A percentile compares a stretch with the other conserved stretches of the same genome.
phyloP scores from a whole-genome alignment of 192 early-diverging fungal species.

The Rhizophagus sp. region DNA sequence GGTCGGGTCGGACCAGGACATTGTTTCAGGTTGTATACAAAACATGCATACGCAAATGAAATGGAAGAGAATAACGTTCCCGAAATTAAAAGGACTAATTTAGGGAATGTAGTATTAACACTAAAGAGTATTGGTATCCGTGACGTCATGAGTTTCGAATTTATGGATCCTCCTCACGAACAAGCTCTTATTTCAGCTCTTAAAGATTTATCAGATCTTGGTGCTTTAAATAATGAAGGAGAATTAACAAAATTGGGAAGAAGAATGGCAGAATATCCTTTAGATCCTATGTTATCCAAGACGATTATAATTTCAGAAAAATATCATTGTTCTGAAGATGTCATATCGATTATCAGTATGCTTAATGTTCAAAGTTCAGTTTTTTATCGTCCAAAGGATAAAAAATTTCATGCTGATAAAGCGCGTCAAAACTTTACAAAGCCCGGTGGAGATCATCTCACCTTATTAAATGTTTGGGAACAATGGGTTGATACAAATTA shows the following conservation, averaged over 20 bases:
- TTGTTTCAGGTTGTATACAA: conserved; percentile 95
- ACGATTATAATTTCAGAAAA: conserved; percentile 89
- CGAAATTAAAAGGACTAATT: conserved; percentile 95
- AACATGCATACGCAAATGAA: conserved; percentile 89
- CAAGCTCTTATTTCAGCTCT: conserved; percentile 91
- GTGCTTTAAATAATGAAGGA: conserved; percentile 88
- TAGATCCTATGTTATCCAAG: conserved; percentile 95
- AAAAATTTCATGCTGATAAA: conserved; percentile 90
- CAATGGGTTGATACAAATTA: conserved; percentile 87
- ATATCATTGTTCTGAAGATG: conserved; percentile 91
- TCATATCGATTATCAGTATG: conserved; percentile 93
- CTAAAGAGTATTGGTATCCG: conserved; percentile 98
- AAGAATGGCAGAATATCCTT: conserved; percentile 97
- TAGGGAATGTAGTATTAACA: conserved; percentile 85
- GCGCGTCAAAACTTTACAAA: conserved; percentile 86
- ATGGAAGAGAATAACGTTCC: conserved; percentile 94
- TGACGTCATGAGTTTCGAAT: conserved; percentile 95
- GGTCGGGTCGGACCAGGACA: conserved; percentile 97
- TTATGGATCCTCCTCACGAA: conserved; percentile 96
- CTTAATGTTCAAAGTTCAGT: conserved; percentile 80
- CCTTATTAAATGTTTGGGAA: conserved; percentile 91
- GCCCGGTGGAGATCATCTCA: conserved; percentile 94
- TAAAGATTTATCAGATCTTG: conserved; percentile 89
- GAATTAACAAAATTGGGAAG: conserved; percentile 95
- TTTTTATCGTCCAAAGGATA: conserved; percentile 88